Evolutionary conservation across 1,139 yeast species (phyloP).

Genomic region (Groenewaldozyma auringiensis): DNA sequence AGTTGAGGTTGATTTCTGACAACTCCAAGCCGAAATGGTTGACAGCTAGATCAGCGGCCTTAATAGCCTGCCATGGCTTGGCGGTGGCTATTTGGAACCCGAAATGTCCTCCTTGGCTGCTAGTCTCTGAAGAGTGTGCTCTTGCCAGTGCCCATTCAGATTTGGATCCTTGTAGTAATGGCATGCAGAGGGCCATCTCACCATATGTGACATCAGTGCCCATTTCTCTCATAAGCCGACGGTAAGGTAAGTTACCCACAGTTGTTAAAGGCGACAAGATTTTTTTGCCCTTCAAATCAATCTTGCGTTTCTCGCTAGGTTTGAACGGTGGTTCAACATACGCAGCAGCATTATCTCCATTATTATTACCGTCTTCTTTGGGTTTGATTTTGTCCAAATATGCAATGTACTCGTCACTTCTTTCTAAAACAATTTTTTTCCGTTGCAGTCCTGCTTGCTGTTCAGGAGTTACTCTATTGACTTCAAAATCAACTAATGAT

Average conservation of each 20-base stretch:
- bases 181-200: conserved; percentile 89
- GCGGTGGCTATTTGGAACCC: conserved; percentile 92
- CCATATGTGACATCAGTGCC: conserved; percentile 93
- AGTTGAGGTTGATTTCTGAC: conserved; percentile 79
- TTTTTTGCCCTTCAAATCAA: conserved; percentile 64
- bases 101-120: conserved; percentile 50
- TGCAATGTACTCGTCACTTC: conserved; percentile 47
- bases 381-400: conserved; percentile 41
- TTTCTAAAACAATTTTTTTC: conserved; percentile 50
- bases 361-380: conserved; percentile 32
- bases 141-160: conserved; percentile 97
- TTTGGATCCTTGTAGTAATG: conserved; percentile 80
- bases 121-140: conserved; percentile 67
- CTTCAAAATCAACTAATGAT: conserved; percentile 44
- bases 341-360: conserved; percentile 36
- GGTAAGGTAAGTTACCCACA: conserved; percentile 92
- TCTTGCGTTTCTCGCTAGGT: conserved; percentile 69
- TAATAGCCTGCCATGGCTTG: conserved; percentile 89
- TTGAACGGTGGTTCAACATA: conserved; percentile 74
- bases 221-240: conserved; percentile 81
- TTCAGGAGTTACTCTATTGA: conserved; percentile 53
- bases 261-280: conserved; percentile 95
- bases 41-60: conserved; percentile 70
- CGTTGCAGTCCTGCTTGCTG: conserved; percentile 53
- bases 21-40: conserved; percentile 44